These are phyloP conservation scores for Panellus pusillus DNA, from an alignment of 768 basidiomycete species.

Conservation along the genomic window DNA sequence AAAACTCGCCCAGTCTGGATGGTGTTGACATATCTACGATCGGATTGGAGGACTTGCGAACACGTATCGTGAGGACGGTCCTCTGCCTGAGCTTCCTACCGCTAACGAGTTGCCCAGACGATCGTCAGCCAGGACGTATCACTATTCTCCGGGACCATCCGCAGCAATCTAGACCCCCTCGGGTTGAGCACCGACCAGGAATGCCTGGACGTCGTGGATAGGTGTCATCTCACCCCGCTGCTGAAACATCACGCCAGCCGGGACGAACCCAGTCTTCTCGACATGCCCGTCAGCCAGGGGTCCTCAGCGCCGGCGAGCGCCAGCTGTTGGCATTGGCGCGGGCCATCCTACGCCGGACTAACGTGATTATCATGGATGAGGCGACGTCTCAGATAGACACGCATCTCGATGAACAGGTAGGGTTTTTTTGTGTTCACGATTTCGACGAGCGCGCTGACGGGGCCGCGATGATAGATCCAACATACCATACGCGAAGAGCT, in stretches of 20 bases:
- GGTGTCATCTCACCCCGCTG: conserved; percentile 58
- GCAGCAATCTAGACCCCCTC: conserved; percentile 73
- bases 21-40: conserved; percentile 67
- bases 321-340: conserved; percentile 72
- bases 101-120: conserved; percentile 40
- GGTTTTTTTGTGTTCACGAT: conserved; percentile 8
- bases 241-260: conserved; percentile 37
- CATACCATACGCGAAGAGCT: conserved; percentile 76
- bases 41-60: conserved; percentile 68
- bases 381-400: conserved; percentile 79
- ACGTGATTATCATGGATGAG: conserved; percentile 74
- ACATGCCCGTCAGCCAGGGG: conserved; percentile 64
- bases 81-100: not conserved
- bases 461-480: conserved; percentile 51
- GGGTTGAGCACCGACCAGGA: conserved; percentile 56
- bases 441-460: not conserved
- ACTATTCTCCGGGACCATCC: conserved; percentile 70
- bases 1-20: conserved; percentile 51
- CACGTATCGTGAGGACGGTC: conserved; percentile 49
- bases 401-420: conserved; percentile 64
- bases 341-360: conserved; percentile 64
- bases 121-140: conserved; percentile 77
- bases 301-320: conserved; percentile 77
- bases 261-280: conserved; percentile 42
- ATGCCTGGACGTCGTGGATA: conserved; percentile 62